Evolutionary conservation across 1,284 basidiomycete genomes (phyloP), one percentile per base, ranked within the genome.

Genomic region (Leccinum griseonigrum): DNA sequence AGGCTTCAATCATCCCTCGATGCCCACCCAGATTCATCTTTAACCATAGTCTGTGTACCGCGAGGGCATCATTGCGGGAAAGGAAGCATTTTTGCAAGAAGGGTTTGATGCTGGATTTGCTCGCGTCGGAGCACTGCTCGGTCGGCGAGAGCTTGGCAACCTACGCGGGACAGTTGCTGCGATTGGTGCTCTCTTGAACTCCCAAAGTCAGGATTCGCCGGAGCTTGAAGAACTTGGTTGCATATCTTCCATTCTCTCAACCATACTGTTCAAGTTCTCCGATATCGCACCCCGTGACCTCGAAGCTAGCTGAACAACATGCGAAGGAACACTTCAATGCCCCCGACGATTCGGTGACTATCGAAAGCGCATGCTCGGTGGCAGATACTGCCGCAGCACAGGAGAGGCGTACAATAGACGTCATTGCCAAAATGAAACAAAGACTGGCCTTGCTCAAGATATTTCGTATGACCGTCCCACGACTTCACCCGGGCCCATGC

Each of bases 41-140:
- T 22, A 40, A 48, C 63, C 43, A 52, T 58, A 95, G 94, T 84
- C 85, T 22, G 94, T 94, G 2, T 95, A 95, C 69, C 85, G 93
- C 16, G 92, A 95, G 74, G 94, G 93, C 29, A 94, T 95, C 66
- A 90, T 86, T 0, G 86, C 87, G 3, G 93, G 94, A 10, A 95
- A 95, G 73, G 90, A 94, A 74, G 79, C 81, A 1, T 85, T 85
- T 10, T 79, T 95, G 0, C 93, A 96, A 68, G 78, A 84, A 63
- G 93, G 92, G 1, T 95, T 95, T 68, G 90, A 96, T 71, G 78
- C 80, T 16, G 93, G 90, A 16, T 95, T 91, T 68, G 87, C 86
- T 4, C 69, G 75, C 32, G 79, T 87, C 22, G 92, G 93, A 26
- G 87, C 83, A 1, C 90, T 90, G 0, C 75, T 92, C 16, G 94